Percentiles rank a stretch among this genome's conserved stretches.
phyloP scores from a whole-genome alignment of 192 early-diverging fungal genomes.

The Dissophora ornata region DNA sequence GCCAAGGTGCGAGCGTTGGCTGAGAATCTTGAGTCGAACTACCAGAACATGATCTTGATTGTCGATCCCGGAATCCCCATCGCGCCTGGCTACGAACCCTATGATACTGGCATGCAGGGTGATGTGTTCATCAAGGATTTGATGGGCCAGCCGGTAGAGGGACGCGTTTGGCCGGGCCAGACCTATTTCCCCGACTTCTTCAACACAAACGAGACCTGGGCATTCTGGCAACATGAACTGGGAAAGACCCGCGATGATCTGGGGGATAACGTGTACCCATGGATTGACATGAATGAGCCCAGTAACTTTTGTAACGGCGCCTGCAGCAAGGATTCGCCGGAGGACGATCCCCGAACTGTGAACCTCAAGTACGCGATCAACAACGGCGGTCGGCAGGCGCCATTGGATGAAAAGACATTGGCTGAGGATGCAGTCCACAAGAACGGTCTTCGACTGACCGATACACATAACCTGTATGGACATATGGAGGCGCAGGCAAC shows the following conservation, averaged over 20 bases:
- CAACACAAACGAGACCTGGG: constrained; percentile 56
- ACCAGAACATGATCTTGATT: constrained; percentile 72
- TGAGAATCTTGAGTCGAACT: constrained; percentile 52
- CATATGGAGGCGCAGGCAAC: constrained; percentile 68
- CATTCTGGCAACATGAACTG: constrained; percentile 36
- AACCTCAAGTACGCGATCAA: constrained; percentile 54
- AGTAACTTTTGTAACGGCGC: constrained; percentile 72
- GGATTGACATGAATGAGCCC: constrained; percentile 82
- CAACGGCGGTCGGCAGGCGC: constrained; percentile 39
- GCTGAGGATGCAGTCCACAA: constrained; percentile 54
- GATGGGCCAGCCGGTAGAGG: constrained; percentile 63
- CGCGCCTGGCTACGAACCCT: constrained; percentile 60
- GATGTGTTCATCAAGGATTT: constrained; percentile 70
- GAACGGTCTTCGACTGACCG: constrained; percentile 60
- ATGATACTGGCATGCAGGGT: constrained; percentile 58
- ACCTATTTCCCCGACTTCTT: constrained; percentile 76
- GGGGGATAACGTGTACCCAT: constrained; percentile 63
- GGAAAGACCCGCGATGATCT: constrained; percentile 64
- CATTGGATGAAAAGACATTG: constrained; percentile 37
- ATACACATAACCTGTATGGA: constrained; percentile 73
- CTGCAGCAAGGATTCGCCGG: constrained; percentile 45
- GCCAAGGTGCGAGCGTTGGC: constrained; percentile 60
- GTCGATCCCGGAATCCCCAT: constrained; percentile 73
- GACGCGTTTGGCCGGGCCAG: constrained; percentile 75
- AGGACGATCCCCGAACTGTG: constrained; percentile 30